A percentile compares a stretch with the other conserved stretches of the same genome.
phyloP scores from a whole-genome alignment of 176 grass and related monocot genomes.

The Puccinellia tenuiflora region DNA sequence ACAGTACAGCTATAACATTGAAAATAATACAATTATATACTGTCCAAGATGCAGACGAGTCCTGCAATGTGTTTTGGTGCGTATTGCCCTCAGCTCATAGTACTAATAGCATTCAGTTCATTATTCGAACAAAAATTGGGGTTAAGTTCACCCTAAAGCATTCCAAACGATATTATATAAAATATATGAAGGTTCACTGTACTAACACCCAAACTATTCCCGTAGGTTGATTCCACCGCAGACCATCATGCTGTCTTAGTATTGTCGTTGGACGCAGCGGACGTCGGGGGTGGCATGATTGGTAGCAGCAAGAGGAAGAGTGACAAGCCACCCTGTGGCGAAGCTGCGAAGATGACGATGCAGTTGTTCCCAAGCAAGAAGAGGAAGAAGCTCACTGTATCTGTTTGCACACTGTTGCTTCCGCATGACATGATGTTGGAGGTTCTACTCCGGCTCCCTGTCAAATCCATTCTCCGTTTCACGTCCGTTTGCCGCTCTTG shows the following conservation, averaged over 20 bases:
- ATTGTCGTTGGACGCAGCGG: not conserved
- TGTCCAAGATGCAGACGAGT: too few species aligned
- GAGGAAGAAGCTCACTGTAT: too few species aligned
- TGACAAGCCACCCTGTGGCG: not conserved
- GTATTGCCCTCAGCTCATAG: not conserved
- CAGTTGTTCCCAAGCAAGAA: too few species aligned
- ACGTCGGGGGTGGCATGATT: not conserved
- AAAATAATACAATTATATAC: too few species aligned
- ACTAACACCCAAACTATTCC: not conserved
- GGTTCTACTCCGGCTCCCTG: too few species aligned
- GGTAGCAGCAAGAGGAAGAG: not conserved
- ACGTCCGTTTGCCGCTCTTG: too few species aligned
- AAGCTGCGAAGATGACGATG: not conserved
- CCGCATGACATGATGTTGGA: too few species aligned
- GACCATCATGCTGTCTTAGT: not conserved
- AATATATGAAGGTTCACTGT: not conserved
- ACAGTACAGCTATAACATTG: not conserved
- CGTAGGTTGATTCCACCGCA: not conserved
- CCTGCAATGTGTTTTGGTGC: too few species aligned
- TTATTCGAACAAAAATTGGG: not conserved
- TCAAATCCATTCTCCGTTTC: too few species aligned
- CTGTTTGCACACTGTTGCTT: too few species aligned
- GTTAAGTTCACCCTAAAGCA: too few species aligned
- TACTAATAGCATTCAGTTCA: not conserved
- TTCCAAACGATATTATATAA: too few species aligned